Conservation (phyloP, 345 rosid species). For the Psidium guajava region DNA sequence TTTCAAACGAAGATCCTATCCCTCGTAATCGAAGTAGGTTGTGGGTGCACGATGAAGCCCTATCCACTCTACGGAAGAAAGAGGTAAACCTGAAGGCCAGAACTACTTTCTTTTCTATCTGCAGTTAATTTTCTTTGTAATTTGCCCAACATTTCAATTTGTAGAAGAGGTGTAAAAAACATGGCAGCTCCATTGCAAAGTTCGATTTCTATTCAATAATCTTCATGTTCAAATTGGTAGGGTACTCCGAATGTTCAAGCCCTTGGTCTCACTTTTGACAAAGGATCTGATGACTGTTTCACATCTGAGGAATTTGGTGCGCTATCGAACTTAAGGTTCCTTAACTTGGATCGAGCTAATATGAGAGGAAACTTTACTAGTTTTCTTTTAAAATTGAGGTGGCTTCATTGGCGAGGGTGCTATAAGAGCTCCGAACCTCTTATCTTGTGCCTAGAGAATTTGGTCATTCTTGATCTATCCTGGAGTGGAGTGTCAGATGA, state of each 20-base stretch:
- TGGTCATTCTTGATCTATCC: conserved; percentile 1
- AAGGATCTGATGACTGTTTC: background rate
- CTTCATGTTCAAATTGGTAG: background rate
- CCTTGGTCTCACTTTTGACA: background rate
- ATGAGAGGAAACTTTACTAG: background rate
- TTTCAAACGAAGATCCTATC: background rate
- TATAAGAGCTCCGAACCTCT: background rate
- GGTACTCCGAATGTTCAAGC: background rate
- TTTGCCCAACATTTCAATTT: background rate
- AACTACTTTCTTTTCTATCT: background rate
- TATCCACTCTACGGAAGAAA: background rate
- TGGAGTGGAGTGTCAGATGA: background rate
- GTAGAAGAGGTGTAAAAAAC: background rate
- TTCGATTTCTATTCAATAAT: background rate
- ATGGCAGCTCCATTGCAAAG: background rate
- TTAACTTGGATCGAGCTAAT: background rate
- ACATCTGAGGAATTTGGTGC: background rate
- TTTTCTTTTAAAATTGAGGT: background rate
- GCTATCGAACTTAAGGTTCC: background rate
- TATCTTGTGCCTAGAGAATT: background rate
- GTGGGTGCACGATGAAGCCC: background rate
- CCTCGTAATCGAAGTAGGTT: background rate
- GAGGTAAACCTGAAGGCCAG: background rate
- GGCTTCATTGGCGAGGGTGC: conserved; percentile 5
- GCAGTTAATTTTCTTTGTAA: background rate